Percentiles rank a stretch among this genome's conserved stretches.
phyloP scores from a whole-genome alignment of 139 green algal species.

The Edaphochlamys debaryana region DNA sequence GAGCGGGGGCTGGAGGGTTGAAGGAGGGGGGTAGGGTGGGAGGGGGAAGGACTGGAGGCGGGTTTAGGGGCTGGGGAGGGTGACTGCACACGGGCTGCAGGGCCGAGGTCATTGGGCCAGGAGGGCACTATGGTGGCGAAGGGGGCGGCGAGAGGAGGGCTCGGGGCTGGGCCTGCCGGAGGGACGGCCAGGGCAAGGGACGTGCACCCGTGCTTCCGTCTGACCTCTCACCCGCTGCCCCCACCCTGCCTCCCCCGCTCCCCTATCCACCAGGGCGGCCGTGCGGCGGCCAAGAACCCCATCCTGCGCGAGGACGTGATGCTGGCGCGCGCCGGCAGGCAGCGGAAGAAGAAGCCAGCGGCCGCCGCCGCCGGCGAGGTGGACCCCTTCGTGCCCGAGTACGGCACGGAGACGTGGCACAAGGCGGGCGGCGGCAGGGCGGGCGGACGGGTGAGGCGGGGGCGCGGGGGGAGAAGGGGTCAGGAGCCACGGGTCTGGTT shows the following conservation, averaged over 20 bases:
- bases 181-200: too few species aligned
- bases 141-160: too few species aligned
- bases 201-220: too few species aligned
- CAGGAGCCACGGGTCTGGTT: too few species aligned
- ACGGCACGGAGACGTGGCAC: slow-evolving; percentile 75
- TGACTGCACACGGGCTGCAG: too few species aligned
- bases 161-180: too few species aligned
- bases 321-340: slow-evolving; percentile 64
- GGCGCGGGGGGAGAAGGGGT: not conserved
- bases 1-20: slow-evolving; percentile 18
- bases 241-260: not conserved
- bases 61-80: too few species aligned
- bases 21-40: too few species aligned
- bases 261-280: slow-evolving; percentile 63
- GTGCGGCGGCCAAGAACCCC: slow-evolving; percentile 62
- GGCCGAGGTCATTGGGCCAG: too few species aligned
- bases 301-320: slow-evolving; percentile 94
- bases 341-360: slow-evolving; percentile 40
- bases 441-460: slow-evolving; percentile 55
- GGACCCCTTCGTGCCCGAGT: slow-evolving; percentile 86
- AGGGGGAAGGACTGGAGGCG: too few species aligned
- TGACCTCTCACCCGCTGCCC: not conserved
- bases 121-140: too few species aligned
- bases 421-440: slow-evolving; percentile 34
- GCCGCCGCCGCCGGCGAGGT: slow-evolving; percentile 48